Base-by-base conservation (phyloP, 176 grass and related monocot genomes). In the Oryza australiensis region DNA sequence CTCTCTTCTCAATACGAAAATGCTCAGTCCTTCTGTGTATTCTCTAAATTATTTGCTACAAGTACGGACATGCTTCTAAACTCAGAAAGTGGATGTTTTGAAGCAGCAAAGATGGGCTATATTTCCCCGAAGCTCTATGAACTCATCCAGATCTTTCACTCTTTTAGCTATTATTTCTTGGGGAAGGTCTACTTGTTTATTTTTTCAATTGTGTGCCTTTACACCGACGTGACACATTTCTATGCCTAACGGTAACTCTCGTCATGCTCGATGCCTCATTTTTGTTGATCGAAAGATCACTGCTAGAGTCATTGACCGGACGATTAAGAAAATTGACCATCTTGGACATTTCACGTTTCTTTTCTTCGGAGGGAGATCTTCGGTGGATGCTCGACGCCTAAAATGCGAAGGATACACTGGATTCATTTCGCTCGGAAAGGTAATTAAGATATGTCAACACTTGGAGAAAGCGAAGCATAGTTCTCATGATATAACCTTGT, bases 251-350 rank as follows among this genome's bases (percentile, higher is more conserved):
- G 93, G 95, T 77, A 64, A 88, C 46, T 43, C 65, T 22, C 88
- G 62, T 76, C 40, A 86, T 78, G 46, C 86, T 18, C 86, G 78
- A 29, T 94, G 95, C 88, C 95, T 97, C 72, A 87, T 97, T 83
- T 97, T 97, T 89, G 88, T 97, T 35, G 92, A 97, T 68, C 87
- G 86, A 80, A 94, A 91, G 79, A 94, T 97, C 70, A 97, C 77
- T 62, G 95, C 92, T 68, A 92, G 86, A 90, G 95, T 86, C 65
- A 80, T 94, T 71, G 88, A 94, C 76, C 78, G 77, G 55, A 70
- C 51, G 46, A 88, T 94, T 60, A 92, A 88, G 73, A 94, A 89
- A 86, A 89, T 97, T 70, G 38, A 62, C 69, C 82, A 45, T 20
- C 89, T 97, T 22, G 87, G 92, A 28, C 88, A 87, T 76, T 89